phyloP scores from a whole-genome alignment of 2,329 filamentous ascomycete genomes.

The Fusarium avenaceum region DNA sequence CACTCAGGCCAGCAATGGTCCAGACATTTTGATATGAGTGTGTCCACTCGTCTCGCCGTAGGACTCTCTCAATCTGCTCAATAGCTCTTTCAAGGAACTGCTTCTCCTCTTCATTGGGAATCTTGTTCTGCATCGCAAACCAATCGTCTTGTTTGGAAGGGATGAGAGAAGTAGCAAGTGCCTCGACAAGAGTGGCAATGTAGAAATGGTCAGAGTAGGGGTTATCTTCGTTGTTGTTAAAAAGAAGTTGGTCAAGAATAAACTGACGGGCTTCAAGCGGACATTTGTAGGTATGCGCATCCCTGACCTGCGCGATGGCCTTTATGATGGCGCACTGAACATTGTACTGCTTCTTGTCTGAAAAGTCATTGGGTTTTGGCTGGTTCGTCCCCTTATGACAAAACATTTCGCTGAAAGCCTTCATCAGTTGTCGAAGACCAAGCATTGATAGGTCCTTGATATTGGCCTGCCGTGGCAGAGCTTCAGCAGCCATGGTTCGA shows the following conservation, averaged over 20 bases:
- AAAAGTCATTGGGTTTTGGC: constrained; percentile 91
- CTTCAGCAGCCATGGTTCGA: constrained; percentile 84
- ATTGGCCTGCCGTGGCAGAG: constrained; percentile 81
- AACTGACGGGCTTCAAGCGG: constrained; percentile 85
- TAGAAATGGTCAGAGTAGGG: constrained; percentile 91
- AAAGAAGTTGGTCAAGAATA: constrained; percentile 87
- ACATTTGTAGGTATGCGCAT: constrained; percentile 77
- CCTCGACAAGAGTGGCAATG: constrained; percentile 80
- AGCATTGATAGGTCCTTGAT: constrained; percentile 76
- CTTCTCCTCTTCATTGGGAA: constrained; percentile 61
- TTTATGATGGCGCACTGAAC: constrained; percentile 86
- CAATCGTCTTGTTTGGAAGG: constrained; percentile 62
- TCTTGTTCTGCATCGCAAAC: constrained; percentile 60
- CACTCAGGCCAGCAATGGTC: constrained; percentile 72
- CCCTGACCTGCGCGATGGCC: constrained; percentile 83
- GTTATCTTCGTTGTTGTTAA: constrained; percentile 96
- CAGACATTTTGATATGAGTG: constrained; percentile 77
- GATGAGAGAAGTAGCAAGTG: constrained; percentile 70
- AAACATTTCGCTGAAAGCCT: constrained; percentile 88
- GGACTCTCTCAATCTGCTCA: constrained; percentile 75
- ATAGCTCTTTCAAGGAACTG: constrained; percentile 67
- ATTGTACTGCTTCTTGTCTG: constrained; percentile 85
- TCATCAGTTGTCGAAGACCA: constrained; percentile 86
- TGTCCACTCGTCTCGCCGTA: constrained; percentile 77
- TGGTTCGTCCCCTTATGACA: constrained; percentile 83